These are phyloP conservation scores for Ceratobasidium sp. DNA, from an alignment of 1,284 basidiomycete species.

Conservation along the genomic window DNA sequence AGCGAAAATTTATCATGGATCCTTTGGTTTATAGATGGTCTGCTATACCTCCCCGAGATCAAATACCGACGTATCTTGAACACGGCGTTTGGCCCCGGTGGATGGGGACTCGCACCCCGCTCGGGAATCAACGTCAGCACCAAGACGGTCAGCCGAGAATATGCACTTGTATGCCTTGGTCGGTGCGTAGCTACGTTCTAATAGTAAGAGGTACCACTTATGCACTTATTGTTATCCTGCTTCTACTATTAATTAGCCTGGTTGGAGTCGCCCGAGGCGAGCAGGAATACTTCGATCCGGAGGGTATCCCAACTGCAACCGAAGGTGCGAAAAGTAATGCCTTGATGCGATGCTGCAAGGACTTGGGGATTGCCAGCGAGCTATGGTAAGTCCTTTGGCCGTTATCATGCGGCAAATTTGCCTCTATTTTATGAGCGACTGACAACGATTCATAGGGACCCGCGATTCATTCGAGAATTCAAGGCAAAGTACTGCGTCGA, in stretches of 20 bases:
- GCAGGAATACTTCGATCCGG: conserved; percentile 96
- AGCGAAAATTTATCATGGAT: not conserved
- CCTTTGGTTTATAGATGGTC: conserved; percentile 74
- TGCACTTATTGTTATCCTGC: not conserved
- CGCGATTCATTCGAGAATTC: conserved; percentile 94
- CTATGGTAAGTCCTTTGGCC: conserved; percentile 76
- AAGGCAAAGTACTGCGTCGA: conserved; percentile 88
- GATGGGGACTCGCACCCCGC: conserved; percentile 96
- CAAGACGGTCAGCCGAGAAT: conserved; percentile 92
- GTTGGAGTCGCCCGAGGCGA: conserved; percentile 95
- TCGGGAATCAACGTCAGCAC: conserved; percentile 93
- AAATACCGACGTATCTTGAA: conserved; percentile 97
- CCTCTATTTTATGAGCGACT: not conserved
- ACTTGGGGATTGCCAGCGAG: conserved; percentile 95
- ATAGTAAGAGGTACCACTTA: not conserved
- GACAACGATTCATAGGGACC: conserved; percentile 74
- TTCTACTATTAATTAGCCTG: conserved; percentile 66
- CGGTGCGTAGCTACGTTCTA: conserved; percentile 65
- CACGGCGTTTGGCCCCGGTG: conserved; percentile 95
- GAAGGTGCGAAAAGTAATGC: conserved; percentile 98
- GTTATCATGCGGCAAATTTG: not conserved
- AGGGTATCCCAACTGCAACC: conserved; percentile 92
- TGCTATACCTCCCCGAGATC: conserved; percentile 97
- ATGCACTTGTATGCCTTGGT: conserved; percentile 94
- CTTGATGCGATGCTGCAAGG: conserved; percentile 98